Evolutionary conservation across 345 rosid genomes (phyloP).

Genomic region (Luvunga scandens): DNA sequence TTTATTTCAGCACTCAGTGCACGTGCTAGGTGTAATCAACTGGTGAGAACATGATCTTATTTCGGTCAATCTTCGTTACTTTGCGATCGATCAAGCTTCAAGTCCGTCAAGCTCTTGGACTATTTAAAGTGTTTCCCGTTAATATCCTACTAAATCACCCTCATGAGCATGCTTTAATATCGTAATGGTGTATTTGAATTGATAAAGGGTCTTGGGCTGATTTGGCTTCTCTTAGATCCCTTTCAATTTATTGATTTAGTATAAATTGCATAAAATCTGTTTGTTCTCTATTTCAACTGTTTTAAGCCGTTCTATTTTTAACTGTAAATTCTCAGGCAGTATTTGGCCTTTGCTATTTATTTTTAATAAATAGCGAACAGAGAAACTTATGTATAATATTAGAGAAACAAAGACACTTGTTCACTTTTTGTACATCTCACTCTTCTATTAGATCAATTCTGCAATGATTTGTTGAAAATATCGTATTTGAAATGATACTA

Average conservation of each 20-base stretch:
- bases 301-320: not conserved
- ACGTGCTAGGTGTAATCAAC: not conserved
- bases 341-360: too few relatives aligned
- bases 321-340: not conserved
- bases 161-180: not conserved
- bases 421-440: not conserved
- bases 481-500: not conserved
- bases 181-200: not conserved
- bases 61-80: not conserved
- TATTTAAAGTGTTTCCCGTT: not conserved
- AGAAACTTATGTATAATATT: too few relatives aligned
- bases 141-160: not conserved
- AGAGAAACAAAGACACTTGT: not conserved
- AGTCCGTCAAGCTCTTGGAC: not conserved
- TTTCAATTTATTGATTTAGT: not conserved
- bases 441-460: not conserved
- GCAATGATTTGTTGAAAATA: not conserved
- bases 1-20: not conserved
- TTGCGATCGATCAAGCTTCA: not conserved
- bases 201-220: not conserved
- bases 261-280: not conserved
- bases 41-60: not conserved
- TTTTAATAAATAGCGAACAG: too few relatives aligned
- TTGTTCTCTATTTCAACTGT: not conserved
- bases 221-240: not conserved